Conservation (phyloP, 306 rosid species). For the Elaeagnus macrophylla region DNA sequence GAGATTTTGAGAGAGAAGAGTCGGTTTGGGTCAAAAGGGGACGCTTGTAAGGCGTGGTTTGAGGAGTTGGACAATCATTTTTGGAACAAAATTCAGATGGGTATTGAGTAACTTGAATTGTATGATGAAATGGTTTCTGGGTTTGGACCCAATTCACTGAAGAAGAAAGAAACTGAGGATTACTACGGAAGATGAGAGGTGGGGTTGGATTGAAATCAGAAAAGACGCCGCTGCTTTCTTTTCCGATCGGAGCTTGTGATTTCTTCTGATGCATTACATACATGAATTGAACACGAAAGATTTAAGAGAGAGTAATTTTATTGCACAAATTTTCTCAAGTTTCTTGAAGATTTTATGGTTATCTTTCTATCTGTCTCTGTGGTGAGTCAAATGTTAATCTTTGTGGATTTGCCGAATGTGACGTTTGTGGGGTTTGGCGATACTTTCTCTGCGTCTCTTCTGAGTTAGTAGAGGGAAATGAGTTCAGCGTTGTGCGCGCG, state of each 20-base stretch:
- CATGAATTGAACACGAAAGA: not conserved
- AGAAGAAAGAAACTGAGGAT: constrained; percentile 1
- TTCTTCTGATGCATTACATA: constrained; percentile 98
- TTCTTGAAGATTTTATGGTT: not conserved
- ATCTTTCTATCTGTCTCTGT: not conserved
- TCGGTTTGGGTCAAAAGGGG: constrained; percentile 47
- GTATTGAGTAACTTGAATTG: constrained; percentile 8
- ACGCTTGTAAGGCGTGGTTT: constrained; percentile 52
- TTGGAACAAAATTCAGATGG: constrained; percentile 1
- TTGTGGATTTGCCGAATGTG: not conserved
- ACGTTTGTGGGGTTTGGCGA: constrained; percentile 18
- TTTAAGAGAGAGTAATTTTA: not conserved
- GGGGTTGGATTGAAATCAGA: constrained; percentile 92
- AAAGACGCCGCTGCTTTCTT: constrained; percentile 99
- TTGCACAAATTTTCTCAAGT: no score
- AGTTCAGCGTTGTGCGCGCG: not conserved
- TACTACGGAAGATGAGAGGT: constrained; percentile 33
- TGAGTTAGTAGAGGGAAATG: not conserved
- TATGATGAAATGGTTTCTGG: constrained; percentile 19
- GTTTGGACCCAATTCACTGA: constrained; percentile 29
- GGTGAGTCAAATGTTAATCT: not conserved
- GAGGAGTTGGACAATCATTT: constrained; percentile 23
- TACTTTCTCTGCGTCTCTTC: constrained; percentile 3
- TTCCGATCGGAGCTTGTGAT: constrained; percentile 98
- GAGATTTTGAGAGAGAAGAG: constrained; percentile 48